Evolutionary conservation across 192 early-diverging fungal genomes (phyloP), one percentile per base, ranked within the genome.

Genomic region (Umbelopsis vinacea): DNA sequence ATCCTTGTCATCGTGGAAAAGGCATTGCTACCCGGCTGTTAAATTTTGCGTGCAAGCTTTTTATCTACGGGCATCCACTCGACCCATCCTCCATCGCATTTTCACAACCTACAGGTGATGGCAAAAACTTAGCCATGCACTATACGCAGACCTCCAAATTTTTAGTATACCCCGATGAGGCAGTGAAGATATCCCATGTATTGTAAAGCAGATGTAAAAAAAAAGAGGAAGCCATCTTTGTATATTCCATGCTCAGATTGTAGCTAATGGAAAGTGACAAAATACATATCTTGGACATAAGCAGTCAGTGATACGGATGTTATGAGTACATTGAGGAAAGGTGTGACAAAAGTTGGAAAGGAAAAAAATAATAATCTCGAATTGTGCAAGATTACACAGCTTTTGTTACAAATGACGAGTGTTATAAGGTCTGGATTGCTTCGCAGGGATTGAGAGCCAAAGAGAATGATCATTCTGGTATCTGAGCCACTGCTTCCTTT

Each of bases 401-500:
- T 63, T 63, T 63, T n/a, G 33, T 63, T 63, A 63, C 33, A 63
- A 43, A 63, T 29, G 33, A 37, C 57, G 26, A 37, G 33, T 37
- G 3, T 17, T 17, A 37, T 37, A 26, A 63, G 26, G 19, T n/a
- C 29, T 29, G 35, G 12, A 14, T 19, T 29, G 15, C 19, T 11
- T 4, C 9, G 26, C 26, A 63, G n/a, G 8, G 9, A 38, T 24
- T 45, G 26, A 63, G 26, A 37, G 11, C 26, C 33, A 63, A 35
- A 35, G 24, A 29, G 33, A 29, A 17, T 29, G 11, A 37, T 37
- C 11, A 63, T 63, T 70, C 72, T 23, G 57, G 72, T 38, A 82
- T 79, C 29, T 82, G 67, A 11, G 81, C 80, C 12, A 85, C 83
- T 12, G 71, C 81, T 29, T 74, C 75, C 53, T 79, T 84, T 52